Evolutionary conservation across 2,329 filamentous ascomycete species (phyloP), one percentile per base, ranked within the genome.

Genomic region (Apiospora marii): DNA sequence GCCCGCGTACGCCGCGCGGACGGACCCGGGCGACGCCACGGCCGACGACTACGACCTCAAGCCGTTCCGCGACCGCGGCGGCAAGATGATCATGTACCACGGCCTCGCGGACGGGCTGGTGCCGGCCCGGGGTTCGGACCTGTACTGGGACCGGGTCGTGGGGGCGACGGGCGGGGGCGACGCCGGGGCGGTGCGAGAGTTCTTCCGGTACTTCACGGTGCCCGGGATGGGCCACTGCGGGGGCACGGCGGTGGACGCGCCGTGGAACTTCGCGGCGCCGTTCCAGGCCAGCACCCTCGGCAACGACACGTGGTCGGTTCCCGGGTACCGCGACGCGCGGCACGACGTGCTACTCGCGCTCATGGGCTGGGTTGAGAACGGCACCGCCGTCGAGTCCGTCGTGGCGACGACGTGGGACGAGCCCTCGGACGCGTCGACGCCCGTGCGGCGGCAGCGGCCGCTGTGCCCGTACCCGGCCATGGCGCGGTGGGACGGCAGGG

Each of bases 201-300:
- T 87, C 77, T 91, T 87, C 78, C 79, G 82, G 0, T 85, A 86
- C 75, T 90, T 90, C 76, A 81, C 80, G 27, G 83, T 90, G n/a
- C 87, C 87, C 0, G 88, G 88, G 0, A 87, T 89, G 85, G 80
- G 79, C 14, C 88, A 90, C 77, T 90, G 88, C 75, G 72, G 74
- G 27, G 49, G 74, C 72, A 80, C 81, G 8, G 69, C 74, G 3
- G 80, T 80, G n/a, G 79, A 82, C 69, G 83, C 84, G 19, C 84
- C 85, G 16, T 85, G 83, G 82, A 81, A 83, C 58, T 79, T 86
- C 46, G 83, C 78, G 14, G 80, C 77, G 22, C 77, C 79, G 1
- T 77, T 73, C 34, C 81, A 82, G 71, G 79, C 78, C 22, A 74
- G 73, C 13, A 13, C 48, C 3, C 72, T 82, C n/a, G 79, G 76